These are phyloP conservation scores for Papiliotrema laurentii DNA, from an alignment of 1,284 basidiomycete genomes.

Conservation along the genomic window DNA sequence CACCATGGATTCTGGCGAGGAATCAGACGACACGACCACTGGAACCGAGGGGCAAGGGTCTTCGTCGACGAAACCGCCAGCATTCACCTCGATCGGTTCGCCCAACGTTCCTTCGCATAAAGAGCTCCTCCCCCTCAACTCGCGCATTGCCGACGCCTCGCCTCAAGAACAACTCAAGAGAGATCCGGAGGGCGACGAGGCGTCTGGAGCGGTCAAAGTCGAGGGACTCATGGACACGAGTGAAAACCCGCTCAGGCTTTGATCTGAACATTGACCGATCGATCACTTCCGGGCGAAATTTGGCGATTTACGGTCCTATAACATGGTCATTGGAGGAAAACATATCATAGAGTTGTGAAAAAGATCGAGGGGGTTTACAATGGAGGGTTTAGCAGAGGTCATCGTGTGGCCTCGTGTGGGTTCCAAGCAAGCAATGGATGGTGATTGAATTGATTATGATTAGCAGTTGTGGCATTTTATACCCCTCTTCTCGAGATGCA, in stretches of 20 bases:
- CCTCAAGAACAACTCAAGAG: slow-evolving; percentile 53
- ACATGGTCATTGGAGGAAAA: no score
- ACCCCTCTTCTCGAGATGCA: no score
- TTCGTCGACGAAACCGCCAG: slow-evolving; percentile 18
- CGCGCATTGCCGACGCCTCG: slow-evolving; percentile 6
- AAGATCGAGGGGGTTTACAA: no score
- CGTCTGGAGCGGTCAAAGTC: slow-evolving; percentile 56
- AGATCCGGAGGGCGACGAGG: slow-evolving; percentile 59
- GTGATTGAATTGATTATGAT: no score
- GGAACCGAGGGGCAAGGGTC: slow-evolving; percentile 25
- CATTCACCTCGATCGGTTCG: slow-evolving; percentile 40
- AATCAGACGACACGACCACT: slow-evolving; percentile 60
- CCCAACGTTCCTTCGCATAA: slow-evolving; percentile 35
- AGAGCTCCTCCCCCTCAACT: slow-evolving; percentile 19
- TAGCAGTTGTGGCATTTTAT: no score
- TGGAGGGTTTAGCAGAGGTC: no score
- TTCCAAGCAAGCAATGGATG: no score
- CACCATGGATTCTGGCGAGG: slow-evolving; percentile 54
- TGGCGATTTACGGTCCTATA: no score
- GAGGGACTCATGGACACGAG: slow-evolving; percentile 70
- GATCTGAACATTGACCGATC: no score
- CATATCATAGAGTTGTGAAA: no score
- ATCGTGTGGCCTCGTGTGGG: no score
- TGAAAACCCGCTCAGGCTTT: slow-evolving; percentile 60
- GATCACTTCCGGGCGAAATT: no score